Evolutionary conservation across 169 alveolate species (phyloP), one percentile per base, ranked within the genome.

Genomic region (Plasmodium gonderi): DNA sequence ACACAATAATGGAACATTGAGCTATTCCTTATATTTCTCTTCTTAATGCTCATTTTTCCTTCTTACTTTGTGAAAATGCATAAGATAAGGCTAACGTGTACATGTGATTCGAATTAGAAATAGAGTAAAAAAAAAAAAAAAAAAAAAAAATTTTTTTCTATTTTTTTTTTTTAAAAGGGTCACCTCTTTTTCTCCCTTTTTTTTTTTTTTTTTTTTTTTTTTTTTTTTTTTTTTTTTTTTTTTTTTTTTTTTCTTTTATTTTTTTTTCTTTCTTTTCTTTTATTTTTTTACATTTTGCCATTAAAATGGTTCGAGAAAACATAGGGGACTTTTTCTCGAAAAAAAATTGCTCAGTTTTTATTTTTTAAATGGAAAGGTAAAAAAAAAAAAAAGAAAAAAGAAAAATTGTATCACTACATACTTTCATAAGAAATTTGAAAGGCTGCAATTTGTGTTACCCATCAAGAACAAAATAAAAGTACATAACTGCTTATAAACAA

Each of bases 1-100:
- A 87, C 87, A 87, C 89, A 75, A 81, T 87, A 31, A 87, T 87
- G 20, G 77, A 33, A n/a, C n/a, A n/a, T n/a, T 29, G 91, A 44
- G 17, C 81, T 38, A 11, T 40, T 60, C 91, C 14, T 64, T 29
- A 26, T 76, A 40, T 54, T 51, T 11, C 77, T 31, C 17, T 68
- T 8, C n/a, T n/a, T n/a, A n/a, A n/a, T n/a, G 33, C 47, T 26
- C 72, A 51, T 64, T 1, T 79, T 38, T 36, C 74, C 65, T n/a
- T n/a, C n/a, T n/a, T n/a, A n/a, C n/a, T n/a, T n/a, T n/a, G n/a
- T n/a, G n/a, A n/a, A n/a, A n/a, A n/a, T n/a, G n/a, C n/a, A n/a
- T n/a, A n/a, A n/a, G n/a, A n/a, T n/a, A n/a, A n/a, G n/a, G n/a
- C n/a, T n/a, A n/a, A n/a, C n/a, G n/a, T n/a, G n/a, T n/a, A n/a